phyloP scores from a whole-genome alignment of 805 yeast genomes.

The Dipodascopsis uninucleata region DNA sequence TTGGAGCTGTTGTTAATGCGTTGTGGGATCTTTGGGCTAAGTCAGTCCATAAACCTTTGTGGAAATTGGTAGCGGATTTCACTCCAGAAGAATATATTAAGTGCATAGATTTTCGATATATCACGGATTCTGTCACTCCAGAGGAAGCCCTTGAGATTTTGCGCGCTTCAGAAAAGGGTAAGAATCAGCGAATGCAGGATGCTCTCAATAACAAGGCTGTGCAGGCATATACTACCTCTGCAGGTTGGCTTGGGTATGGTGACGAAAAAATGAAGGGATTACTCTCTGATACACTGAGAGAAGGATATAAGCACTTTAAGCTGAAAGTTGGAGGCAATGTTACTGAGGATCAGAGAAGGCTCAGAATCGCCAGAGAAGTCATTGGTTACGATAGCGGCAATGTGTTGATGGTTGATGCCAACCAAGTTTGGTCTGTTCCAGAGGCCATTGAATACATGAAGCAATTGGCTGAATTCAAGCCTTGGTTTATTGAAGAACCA shows the following conservation, averaged over 20 bases:
- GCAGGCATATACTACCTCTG: conserved; percentile 46
- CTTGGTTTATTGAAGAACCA: conserved; percentile 40
- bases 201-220: conserved; percentile 40
- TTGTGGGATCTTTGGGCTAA: conserved; percentile 47
- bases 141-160: conserved; percentile 41
- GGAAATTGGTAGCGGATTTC: conserved; percentile 44
- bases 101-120: conserved; percentile 44
- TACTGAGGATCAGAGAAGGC: conserved; percentile 39
- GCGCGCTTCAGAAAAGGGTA: conserved; percentile 35
- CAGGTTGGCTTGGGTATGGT: conserved; percentile 45
- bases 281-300: conserved; percentile 36
- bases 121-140: conserved; percentile 45
- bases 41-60: conserved; percentile 39
- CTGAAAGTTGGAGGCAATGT: conserved; percentile 43
- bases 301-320: conserved; percentile 43
- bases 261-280: conserved; percentile 42
- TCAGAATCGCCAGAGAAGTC: conserved; percentile 41
- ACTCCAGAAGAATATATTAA: conserved; percentile 42
- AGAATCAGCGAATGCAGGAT: conserved; percentile 36
- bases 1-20: conserved; percentile 43
- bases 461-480: conserved; percentile 35
- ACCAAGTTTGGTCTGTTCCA: conserved; percentile 40
- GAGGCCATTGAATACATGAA: conserved; percentile 37
- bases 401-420: conserved; percentile 38
- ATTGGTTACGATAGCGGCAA: conserved; percentile 40